Conservation (phyloP, 208 protist species). For the Acanthamoeba lenticulata region DNA sequence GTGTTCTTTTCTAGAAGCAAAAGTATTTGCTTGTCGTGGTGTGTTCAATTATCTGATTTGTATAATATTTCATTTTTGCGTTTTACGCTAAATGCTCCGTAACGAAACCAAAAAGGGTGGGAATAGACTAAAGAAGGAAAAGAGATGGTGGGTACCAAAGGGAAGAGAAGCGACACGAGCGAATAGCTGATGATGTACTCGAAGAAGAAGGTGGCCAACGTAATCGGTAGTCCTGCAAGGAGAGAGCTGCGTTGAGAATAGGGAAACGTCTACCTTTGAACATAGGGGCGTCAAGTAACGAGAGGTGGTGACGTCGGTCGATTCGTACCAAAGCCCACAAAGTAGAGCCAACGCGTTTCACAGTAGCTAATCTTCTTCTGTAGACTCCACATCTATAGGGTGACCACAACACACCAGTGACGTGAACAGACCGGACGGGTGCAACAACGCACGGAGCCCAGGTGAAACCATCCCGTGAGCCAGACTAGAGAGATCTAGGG, state of each 20-base stretch:
- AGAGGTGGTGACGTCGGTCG: too few relatives aligned
- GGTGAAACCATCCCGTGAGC: too few relatives aligned
- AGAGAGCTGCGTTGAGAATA: neutral
- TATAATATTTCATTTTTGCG: too few relatives aligned
- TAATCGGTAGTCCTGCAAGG: neutral
- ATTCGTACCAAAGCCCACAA: slow-evolving; percentile 60
- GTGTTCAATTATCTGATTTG: too few relatives aligned
- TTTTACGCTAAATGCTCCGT: too few relatives aligned
- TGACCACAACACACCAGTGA: neutral
- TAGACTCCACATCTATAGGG: neutral
- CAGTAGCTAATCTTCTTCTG: slow-evolving; percentile 57
- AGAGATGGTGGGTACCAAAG: slow-evolving; percentile 21
- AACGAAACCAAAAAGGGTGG: too few relatives aligned
- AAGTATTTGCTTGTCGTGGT: too few relatives aligned
- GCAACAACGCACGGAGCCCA: too few relatives aligned
- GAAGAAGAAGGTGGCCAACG: slow-evolving; percentile 63
- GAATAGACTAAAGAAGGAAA: neutral
- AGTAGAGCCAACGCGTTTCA: slow-evolving; percentile 69
- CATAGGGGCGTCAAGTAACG: neutral
- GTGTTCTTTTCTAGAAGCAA: too few relatives aligned
- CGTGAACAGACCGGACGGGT: too few relatives aligned
- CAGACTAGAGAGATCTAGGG: too few relatives aligned
- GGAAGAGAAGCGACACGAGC: slow-evolving; percentile 49
- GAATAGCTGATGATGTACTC: slow-evolving; percentile 56
- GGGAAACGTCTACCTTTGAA: neutral